Evolutionary conservation across 2,329 filamentous ascomycete species (phyloP).

Genomic region (Diaporthe sp.): DNA sequence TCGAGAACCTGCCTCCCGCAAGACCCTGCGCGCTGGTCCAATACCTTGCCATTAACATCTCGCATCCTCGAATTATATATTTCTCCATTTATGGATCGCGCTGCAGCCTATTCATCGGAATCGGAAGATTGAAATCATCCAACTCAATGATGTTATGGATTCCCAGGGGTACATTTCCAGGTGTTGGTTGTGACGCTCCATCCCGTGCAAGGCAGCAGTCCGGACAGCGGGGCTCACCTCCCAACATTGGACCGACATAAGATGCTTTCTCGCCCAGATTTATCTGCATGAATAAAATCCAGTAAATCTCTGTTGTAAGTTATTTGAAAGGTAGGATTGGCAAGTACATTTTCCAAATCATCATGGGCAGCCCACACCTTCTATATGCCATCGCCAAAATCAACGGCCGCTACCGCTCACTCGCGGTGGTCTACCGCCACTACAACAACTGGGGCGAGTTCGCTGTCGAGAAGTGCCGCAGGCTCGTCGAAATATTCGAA

Average conservation of each 20-base stretch:
- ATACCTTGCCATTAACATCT: no score
- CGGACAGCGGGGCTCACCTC: not conserved
- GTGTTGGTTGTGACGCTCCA: constrained; percentile 1
- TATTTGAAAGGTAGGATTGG: no score
- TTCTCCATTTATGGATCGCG: no score
- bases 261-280: not conserved
- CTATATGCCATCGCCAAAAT: constrained; percentile 4
- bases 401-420: constrained; percentile 5
- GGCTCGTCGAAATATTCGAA: constrained; percentile 8
- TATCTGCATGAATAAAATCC: not conserved
- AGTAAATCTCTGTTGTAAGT: fast-evolving
- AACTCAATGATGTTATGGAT: no score
- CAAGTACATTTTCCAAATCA: not conserved
- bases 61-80: no score
- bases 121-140: no score
- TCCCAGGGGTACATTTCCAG: no score
- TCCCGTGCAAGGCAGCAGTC: not conserved
- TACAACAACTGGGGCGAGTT: not conserved
- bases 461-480: constrained; percentile 1
- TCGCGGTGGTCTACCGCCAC: not conserved
- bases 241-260: not conserved
- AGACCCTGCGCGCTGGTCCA: not conserved
- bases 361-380: constrained; percentile 2
- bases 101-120: no score
- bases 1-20: not conserved